Base-by-base conservation (phyloP, 352 stramenopile species). In the Globisporangium emineosum region DNA sequence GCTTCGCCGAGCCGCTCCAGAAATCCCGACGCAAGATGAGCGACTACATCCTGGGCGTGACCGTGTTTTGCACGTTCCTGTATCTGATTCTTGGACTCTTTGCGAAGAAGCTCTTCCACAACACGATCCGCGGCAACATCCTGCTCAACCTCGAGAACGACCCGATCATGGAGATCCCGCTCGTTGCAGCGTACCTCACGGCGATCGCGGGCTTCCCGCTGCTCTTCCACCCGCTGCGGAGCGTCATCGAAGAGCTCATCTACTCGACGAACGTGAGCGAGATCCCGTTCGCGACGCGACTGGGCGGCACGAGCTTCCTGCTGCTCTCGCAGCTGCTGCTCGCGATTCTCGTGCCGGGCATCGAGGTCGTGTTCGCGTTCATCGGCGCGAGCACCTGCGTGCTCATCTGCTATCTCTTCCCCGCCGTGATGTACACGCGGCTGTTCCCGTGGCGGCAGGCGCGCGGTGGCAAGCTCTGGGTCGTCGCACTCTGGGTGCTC, bases 141-240 rank as follows among this genome's bases (percentile, higher is more conserved):
- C 66, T 94, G 49, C 74, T 94, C 47, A 94, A 92, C 60, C 71
- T 94, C 17, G 78, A 94, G 59, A 73, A 75, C 69, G 83, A 94
- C 37, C 68, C 76, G 1, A 64, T 86, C 13, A 92, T 94, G 86
- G 67, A 79, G 25, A 55, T 91, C 21, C 79, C 83, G 42, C 70
- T 90, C 15, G 71, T 94, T 49, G 81, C 81, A 6, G 79, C 90
- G 17, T 89, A 89, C 63, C 69, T 81, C 32, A 90, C 83, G 1
- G 79, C 91, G 19, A 57, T 94, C 64, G 71, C 89, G n/a, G 85
- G 79, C 9, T 94, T 84, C 58, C 86, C 83, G 40, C 66, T 94
- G 49, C 69, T 92, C 7, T 94, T 92, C 64, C 83, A 90, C 33
- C 83, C 83, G 37, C 60, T 91, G 51, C 83, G 83, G 12, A 71